Base-by-base conservation (phyloP, 2,329 filamentous ascomycete genomes). In the Colletotrichum sublineola region DNA sequence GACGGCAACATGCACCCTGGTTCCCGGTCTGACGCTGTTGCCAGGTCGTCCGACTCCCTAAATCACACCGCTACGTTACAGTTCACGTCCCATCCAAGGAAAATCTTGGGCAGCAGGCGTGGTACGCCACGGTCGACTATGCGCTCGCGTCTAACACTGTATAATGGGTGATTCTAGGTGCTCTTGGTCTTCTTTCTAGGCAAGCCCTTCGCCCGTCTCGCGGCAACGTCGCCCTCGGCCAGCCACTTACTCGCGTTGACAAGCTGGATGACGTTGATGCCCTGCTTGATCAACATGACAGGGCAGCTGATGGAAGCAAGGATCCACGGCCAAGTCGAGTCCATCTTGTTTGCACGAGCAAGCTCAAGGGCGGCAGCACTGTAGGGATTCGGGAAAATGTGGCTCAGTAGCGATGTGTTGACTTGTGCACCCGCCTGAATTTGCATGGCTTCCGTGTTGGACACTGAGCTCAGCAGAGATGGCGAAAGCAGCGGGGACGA, bases 191-290 rank as follows among this genome's bases (percentile, higher is more conserved):
- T 81, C 80, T 84, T 85, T 76, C 85, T 86, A 33, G 88, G 86
- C 38, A 91, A 79, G 4, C 89, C 90, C 76, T 81, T 79, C 48
- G 80, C 82, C 68, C 76, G 88, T 77, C 94, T 89, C 73, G 88
- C 86, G 77, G 89, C 87, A 46, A 93, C 82, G 78, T 99, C 96
- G n/a, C 95, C 95, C 83, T 98, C 95, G 0, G 94, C 96, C 50
- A 99, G 87, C 92, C 94, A 97, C 79, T 91, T 91, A 83, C 94
- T 95, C 8, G 96, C 96, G 83, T 98, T 97, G 79, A 97, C 90
- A 77, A 99, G 88, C 86, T 99, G 96, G 60, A 98, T 89, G 63
- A 98, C 88, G 79, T 99, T 99, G 87, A 98, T 94, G 78, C 93
- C 88, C 81, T 99, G 96, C 88, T 99, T 99, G 77, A 91, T 87